Evolutionary conservation across 345 rosid species (phyloP).

Genomic region (Brassica rapa): DNA sequence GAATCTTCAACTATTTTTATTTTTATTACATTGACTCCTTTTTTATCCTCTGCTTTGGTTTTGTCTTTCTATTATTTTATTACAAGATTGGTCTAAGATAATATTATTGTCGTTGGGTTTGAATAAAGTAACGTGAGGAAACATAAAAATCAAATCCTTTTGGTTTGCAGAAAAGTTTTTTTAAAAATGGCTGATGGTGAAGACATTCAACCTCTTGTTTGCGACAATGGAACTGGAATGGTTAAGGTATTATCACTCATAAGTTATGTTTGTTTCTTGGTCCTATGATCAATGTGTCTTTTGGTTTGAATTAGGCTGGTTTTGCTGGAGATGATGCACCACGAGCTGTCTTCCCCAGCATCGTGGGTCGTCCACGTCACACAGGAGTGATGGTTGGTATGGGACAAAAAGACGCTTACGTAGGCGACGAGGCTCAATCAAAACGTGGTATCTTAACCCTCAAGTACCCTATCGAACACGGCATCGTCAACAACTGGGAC

Average conservation of each 20-base stretch:
- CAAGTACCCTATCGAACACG: slow-evolving; percentile 87
- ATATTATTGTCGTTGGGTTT: neutral
- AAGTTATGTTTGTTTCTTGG: neutral
- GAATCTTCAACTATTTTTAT: neutral
- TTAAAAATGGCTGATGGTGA: slow-evolving; percentile 84
- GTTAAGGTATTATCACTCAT: slow-evolving; percentile 47
- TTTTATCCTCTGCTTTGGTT: neutral
- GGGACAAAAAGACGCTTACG: slow-evolving; percentile 89
- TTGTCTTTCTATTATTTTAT: neutral
- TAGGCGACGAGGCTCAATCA: slow-evolving; percentile 84
- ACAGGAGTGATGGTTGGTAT: slow-evolving; percentile 89
- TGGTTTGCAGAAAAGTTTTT: neutral
- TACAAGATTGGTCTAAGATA: neutral
- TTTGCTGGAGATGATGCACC: slow-evolving; percentile 97
- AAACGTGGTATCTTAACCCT: slow-evolving; percentile 77
- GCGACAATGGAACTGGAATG: slow-evolving; percentile 78
- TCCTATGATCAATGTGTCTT: slow-evolving; percentile 16
- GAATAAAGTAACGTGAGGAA: neutral
- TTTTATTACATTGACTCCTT: neutral
- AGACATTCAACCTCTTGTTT: slow-evolving; percentile 81
- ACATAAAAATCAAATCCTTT: neutral
- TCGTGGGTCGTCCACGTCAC: slow-evolving; percentile 91
- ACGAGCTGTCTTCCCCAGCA: slow-evolving; percentile 92
- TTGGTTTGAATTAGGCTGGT: slow-evolving; percentile 62
- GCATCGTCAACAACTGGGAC: slow-evolving; percentile 95